Evolutionary conservation across 805 yeast species (phyloP).

Genomic region (Ogataea methylovora): DNA sequence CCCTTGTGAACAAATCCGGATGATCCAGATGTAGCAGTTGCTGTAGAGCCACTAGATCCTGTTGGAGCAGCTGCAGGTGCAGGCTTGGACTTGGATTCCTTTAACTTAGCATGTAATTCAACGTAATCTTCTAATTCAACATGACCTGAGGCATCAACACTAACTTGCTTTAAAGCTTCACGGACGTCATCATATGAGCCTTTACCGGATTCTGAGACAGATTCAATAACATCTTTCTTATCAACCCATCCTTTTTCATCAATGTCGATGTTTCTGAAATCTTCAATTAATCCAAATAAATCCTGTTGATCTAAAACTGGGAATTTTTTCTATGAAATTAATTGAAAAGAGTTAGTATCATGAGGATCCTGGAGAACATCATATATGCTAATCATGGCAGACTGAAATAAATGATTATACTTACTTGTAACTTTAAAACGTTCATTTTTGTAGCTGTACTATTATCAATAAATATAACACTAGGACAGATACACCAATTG

Average conservation of each 20-base stretch:
- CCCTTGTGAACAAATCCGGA: conserved; percentile 39
- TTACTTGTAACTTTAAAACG: background rate
- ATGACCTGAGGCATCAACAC: conserved; percentile 94
- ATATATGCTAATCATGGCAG: background rate
- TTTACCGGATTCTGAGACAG: conserved; percentile 69
- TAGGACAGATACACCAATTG: too few relatives aligned
- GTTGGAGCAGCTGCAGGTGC: conserved; percentile 12
- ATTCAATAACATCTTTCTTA: conserved; percentile 81
- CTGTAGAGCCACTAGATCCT: conserved; percentile 10
- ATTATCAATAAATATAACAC: too few relatives aligned
- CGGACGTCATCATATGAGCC: conserved; percentile 89
- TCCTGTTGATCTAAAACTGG: conserved; percentile 85
- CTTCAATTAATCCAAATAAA: conserved; percentile 75
- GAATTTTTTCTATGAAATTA: conserved; percentile 56
- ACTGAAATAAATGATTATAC: too few relatives aligned
- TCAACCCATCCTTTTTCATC: conserved; percentile 95
- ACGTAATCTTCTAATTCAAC: conserved; percentile 96
- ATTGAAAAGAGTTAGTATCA: background rate
- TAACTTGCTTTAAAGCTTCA: conserved; percentile 83
- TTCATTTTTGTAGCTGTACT: background rate
- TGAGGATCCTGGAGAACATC: background rate
- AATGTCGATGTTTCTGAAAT: conserved; percentile 75
- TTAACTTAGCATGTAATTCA: conserved; percentile 70
- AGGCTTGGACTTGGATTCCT: conserved; percentile 33
- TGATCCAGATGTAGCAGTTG: conserved; percentile 22